A percentile compares a stretch with the other conserved stretches of the same genome.
Evolutionary conservation across 2,329 filamentous ascomycete species (phyloP).

Genomic region (Phialocephala subalpina): DNA sequence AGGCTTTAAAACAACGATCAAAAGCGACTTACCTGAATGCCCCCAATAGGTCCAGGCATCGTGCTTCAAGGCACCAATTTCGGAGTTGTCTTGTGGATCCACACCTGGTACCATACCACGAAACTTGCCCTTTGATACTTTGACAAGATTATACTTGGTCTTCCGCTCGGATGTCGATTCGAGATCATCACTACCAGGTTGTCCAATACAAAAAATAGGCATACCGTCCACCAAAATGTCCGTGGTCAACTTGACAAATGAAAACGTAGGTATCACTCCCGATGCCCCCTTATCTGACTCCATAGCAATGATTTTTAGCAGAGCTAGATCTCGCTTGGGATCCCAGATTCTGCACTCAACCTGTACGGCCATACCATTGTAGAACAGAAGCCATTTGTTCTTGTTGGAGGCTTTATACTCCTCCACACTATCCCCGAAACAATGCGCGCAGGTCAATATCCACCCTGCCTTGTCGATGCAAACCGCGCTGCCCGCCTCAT

Average conservation of each 20-base stretch:
- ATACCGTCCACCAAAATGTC: background rate
- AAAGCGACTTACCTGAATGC: conserved; percentile 46
- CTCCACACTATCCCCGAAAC: conserved; percentile 52
- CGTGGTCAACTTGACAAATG: background rate
- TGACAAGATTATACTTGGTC: conserved; percentile 53
- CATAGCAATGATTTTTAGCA: conserved; percentile 50
- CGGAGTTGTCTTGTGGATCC: conserved; percentile 57
- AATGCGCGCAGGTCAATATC: conserved; percentile 59
- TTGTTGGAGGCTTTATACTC: conserved; percentile 43
- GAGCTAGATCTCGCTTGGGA: conserved; percentile 52
- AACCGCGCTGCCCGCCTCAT: conserved; percentile 59
- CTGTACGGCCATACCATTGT: conserved; percentile 47
- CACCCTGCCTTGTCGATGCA: conserved; percentile 54
- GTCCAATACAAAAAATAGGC: conserved; percentile 47
- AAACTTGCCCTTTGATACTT: conserved; percentile 53
- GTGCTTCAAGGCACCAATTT: conserved; percentile 60
- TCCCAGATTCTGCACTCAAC: conserved; percentile 48
- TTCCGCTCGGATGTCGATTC: conserved; percentile 49
- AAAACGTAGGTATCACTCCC: background rate
- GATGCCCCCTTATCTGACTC: conserved; percentile 32
- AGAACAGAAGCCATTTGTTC: conserved; percentile 51
- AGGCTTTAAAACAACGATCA: no score
- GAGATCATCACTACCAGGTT: conserved; percentile 53
- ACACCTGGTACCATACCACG: conserved; percentile 48
- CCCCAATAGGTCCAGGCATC: conserved; percentile 66